Conservation (phyloP, 202 grass and related monocot genomes). For the Elaeis oleifera region DNA sequence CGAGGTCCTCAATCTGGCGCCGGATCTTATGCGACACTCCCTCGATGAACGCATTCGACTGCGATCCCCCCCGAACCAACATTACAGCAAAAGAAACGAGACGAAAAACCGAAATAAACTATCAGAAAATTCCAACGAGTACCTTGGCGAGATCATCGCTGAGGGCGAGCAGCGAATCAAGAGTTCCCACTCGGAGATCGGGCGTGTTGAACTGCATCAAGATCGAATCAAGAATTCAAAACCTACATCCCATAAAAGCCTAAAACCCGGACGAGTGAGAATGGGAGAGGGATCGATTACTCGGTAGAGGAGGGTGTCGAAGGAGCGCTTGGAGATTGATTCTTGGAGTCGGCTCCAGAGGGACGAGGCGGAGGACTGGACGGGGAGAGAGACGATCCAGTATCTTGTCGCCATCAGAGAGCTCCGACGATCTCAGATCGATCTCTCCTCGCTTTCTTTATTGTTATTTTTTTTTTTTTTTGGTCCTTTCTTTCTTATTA, state of each 20-base stretch:
- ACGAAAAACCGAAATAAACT: slow-evolving; percentile 3
- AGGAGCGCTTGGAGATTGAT: slow-evolving; percentile 67
- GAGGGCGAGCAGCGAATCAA: slow-evolving; percentile 92
- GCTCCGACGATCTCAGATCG: too few species aligned
- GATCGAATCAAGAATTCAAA: neutral
- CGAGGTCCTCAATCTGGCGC: slow-evolving; percentile 89
- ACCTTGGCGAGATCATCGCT: slow-evolving; percentile 96
- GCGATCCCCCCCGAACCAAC: neutral
- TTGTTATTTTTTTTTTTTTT: too few species aligned
- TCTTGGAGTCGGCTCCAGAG: slow-evolving; percentile 71
- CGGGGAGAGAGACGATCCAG: slow-evolving; percentile 78
- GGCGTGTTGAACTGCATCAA: slow-evolving; percentile 62
- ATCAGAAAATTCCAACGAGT: neutral
- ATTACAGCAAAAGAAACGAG: neutral
- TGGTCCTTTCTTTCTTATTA: too few species aligned
- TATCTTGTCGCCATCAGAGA: slow-evolving; percentile 57
- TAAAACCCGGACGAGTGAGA: neutral
- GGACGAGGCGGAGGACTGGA: slow-evolving; percentile 36
- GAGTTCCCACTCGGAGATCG: slow-evolving; percentile 76
- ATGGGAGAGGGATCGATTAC: slow-evolving; percentile 27
- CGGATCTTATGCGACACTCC: slow-evolving; percentile 95
- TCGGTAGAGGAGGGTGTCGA: slow-evolving; percentile 88
- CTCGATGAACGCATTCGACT: slow-evolving; percentile 93
- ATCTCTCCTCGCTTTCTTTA: too few species aligned
- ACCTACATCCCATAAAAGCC: slow-evolving; percentile 3